Evolutionary conservation across 2,329 filamentous ascomycete genomes (phyloP).

Genomic region (Rutstroemia sp.): DNA sequence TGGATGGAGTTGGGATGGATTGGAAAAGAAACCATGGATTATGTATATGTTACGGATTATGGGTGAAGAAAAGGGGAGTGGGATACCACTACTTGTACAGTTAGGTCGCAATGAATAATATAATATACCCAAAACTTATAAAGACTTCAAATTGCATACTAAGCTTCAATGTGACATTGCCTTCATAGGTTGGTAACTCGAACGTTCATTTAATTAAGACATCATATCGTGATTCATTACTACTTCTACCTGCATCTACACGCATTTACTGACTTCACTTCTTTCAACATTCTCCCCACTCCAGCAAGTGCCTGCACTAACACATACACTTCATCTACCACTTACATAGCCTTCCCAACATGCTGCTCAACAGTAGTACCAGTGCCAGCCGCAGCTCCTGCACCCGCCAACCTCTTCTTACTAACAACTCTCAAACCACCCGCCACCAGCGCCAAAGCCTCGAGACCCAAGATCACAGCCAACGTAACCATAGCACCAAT

Average conservation of each 20-base stretch:
- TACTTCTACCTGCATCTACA: too few species aligned
- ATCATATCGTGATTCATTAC: too few species aligned
- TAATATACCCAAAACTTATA: background rate
- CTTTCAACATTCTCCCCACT: too few species aligned
- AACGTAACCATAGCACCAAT: conserved; percentile 67
- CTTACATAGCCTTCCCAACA: background rate
- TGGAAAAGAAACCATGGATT: background rate
- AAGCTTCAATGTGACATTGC: too few species aligned
- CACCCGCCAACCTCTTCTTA: conserved; percentile 37
- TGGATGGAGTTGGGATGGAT: background rate
- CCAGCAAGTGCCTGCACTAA: too few species aligned
- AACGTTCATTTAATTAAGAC: background rate
- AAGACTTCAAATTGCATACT: too few species aligned
- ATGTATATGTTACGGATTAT: background rate
- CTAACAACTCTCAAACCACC: conserved; percentile 52
- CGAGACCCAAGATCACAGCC: conserved; percentile 52
- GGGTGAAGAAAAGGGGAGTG: background rate
- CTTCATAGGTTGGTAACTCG: background rate
- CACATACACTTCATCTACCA: too few species aligned
- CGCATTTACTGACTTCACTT: background rate
- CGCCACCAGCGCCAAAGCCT: conserved; percentile 44
- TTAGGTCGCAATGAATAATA: background rate
- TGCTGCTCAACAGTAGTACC: background rate
- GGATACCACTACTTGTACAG: background rate
- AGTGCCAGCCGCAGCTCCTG: background rate